phyloP scores from a whole-genome alignment of 2,329 filamentous ascomycete species.

The Tolypocladium paradoxum region DNA sequence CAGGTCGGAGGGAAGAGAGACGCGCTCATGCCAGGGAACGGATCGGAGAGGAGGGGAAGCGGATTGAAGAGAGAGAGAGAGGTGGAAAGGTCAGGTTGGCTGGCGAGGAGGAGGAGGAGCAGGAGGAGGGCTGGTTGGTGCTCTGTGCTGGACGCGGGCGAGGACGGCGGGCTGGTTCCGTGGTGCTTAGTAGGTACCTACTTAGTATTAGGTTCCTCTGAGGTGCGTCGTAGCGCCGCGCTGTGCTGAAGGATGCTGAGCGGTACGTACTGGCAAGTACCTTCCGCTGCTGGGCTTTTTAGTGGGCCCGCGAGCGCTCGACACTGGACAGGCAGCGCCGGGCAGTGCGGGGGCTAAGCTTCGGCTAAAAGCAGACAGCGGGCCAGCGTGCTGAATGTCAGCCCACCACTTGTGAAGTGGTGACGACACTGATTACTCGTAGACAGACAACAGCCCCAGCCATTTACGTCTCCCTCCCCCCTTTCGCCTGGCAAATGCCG shows the following conservation, averaged over 20 bases:
- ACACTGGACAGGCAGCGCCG: not conserved
- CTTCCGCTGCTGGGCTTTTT: not conserved
- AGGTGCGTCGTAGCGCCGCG: not conserved
- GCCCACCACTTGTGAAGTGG: not conserved
- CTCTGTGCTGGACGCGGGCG: conserved; percentile 2
- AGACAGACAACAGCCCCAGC: not conserved
- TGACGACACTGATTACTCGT: not conserved
- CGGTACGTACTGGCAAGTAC: not conserved
- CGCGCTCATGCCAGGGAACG: conserved; percentile 4
- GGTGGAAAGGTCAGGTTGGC: not conserved
- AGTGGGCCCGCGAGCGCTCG: not conserved
- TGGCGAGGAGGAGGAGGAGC: conserved; percentile 1
- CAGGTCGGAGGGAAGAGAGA: conserved; percentile 1
- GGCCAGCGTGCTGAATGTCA: not conserved
- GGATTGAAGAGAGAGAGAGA: not conserved
- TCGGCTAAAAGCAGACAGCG: not conserved
- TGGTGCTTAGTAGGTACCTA: not conserved
- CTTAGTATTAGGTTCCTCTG: not conserved
- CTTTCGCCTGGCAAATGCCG: not conserved
- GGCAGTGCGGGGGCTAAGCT: not conserved
- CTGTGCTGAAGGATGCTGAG: not conserved
- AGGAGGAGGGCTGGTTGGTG: conserved; percentile 3
- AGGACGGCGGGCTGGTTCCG: conserved; percentile 1
- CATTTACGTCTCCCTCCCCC: not conserved
- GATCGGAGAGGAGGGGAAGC: conserved; percentile 1